Evolutionary conservation across 106 monocot species (phyloP), one percentile per base, ranked within the genome.

Genomic region (Amphibolis antarctica): DNA sequence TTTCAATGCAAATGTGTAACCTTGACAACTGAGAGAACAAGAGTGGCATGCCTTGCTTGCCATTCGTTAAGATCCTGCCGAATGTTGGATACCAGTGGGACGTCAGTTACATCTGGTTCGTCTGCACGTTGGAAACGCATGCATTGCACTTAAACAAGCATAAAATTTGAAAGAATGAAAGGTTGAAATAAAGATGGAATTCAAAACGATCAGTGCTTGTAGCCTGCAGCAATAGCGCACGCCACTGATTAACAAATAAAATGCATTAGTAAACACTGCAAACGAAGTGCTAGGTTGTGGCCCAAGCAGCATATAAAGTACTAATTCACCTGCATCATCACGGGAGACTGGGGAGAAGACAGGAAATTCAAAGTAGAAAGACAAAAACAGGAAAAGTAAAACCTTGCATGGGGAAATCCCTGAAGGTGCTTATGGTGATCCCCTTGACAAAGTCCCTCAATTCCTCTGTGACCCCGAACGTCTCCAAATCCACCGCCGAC

Each of bases 331-430:
- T 7, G 36, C 36, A 36, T 36, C 7, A 36, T 7, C 36, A 36
- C 36, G 7, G 36, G 36, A 36, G 36, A 7, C 27, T 28, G n/a
- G 21, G 22, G 43, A 44, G 36, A 7, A 36, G 36, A 7, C 27
- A 57, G n/a, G 21, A 36, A 55, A 44, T 12, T 24, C 42, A 55
- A 11, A 11, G 11, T 12, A 55, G 53, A 42, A 55, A 20, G 5
- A 21, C 9, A 19, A 7, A 43, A 44, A 30, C 13, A 26, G 12
- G 10, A 4, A 26, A 55, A n/a, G 22, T 2, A 23, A 23, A 12
- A 98, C 98, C 98, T 91, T 91, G 71, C 75, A 98, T 76, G 6
- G 98, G 90, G 62, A 98, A 98, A 75, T 91, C 87, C 22, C 79
- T 75, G 77, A 91, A 91, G 1, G 98, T 98, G 65, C 69, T 81